Percentiles rank a stretch among this genome's conserved stretches.
phyloP scores from a whole-genome alignment of 169 alveolate species.

The Eimeria falciformis region DNA sequence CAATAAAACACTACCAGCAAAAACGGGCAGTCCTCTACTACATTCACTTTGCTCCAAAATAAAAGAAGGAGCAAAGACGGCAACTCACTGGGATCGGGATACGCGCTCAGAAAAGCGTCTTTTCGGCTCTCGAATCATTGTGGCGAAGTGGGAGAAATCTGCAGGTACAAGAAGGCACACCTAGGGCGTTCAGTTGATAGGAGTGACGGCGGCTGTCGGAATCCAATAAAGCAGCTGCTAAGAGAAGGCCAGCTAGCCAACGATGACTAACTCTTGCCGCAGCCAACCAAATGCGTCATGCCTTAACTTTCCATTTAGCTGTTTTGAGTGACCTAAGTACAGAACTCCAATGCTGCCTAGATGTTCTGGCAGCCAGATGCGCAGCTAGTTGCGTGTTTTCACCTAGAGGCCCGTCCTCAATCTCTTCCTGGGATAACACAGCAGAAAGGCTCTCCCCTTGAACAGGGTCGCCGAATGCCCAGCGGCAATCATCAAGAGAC shows the following conservation, averaged over 20 bases:
- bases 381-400: not conserved
- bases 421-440: conserved; percentile 47
- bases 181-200: too few species aligned
- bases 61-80: not conserved
- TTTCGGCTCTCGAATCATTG: conserved; percentile 22
- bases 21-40: too few species aligned
- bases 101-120: conserved; percentile 3
- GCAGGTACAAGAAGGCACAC: not conserved
- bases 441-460: conserved; percentile 43
- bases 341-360: too few species aligned
- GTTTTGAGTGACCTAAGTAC: too few species aligned
- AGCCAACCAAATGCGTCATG: too few species aligned
- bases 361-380: too few species aligned
- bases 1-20: too few species aligned
- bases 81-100: conserved; percentile 16
- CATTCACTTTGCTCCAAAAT: not conserved
- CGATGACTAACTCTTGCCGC: too few species aligned
- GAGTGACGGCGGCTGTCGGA: too few species aligned
- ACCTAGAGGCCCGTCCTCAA: conserved; percentile 50
- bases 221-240: too few species aligned
- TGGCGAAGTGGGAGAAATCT: conserved; percentile 17
- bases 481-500: conserved; percentile 65
- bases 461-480: conserved; percentile 59
- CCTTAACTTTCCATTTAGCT: too few species aligned
- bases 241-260: too few species aligned